Evolutionary conservation across 108 stramenopile species (phyloP).

Genomic region (Conticribra weissflogii): DNA sequence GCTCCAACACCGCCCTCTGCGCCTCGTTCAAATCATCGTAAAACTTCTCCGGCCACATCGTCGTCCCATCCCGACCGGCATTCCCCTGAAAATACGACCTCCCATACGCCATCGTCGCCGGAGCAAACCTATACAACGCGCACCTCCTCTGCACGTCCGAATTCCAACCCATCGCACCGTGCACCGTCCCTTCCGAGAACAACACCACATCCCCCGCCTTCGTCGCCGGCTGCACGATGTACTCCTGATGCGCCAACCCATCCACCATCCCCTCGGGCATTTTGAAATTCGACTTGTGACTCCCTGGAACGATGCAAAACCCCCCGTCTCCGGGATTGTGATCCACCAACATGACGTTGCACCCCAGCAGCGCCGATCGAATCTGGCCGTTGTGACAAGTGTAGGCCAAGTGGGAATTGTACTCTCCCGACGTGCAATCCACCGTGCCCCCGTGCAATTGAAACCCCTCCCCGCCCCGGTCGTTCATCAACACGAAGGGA

Average conservation of each 20-base stretch:
- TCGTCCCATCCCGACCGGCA: slow-evolving; percentile 37
- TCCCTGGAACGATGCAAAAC: slow-evolving; percentile 91
- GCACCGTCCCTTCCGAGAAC: slow-evolving; percentile 91
- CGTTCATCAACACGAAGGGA: slow-evolving; percentile 84
- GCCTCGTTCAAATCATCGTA: slow-evolving; percentile 82
- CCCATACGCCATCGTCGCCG: slow-evolving; percentile 83
- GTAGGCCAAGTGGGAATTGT: slow-evolving; percentile 87
- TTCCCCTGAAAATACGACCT: slow-evolving; percentile 86
- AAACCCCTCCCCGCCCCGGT: slow-evolving; percentile 90
- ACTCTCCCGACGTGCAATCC: slow-evolving; percentile 78
- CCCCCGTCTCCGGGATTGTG: slow-evolving; percentile 89
- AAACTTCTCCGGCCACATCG: slow-evolving; percentile 74
- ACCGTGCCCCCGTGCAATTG: slow-evolving; percentile 91
- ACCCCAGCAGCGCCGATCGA: slow-evolving; percentile 72
- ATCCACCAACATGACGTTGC: slow-evolving; percentile 84
- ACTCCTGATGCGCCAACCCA: slow-evolving; percentile 73
- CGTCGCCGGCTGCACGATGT: slow-evolving; percentile 84
- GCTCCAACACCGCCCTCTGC: slow-evolving; percentile 86
- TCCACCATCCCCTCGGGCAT: slow-evolving; percentile 90
- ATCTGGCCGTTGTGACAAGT: slow-evolving; percentile 77
- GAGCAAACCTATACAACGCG: slow-evolving; percentile 87
- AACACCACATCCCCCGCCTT: slow-evolving; percentile 93
- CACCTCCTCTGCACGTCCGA: slow-evolving; percentile 65
- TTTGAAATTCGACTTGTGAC: slow-evolving; percentile 91
- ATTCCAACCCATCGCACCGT: slow-evolving; percentile 90